These are phyloP conservation scores for Capronia americana DNA, from an alignment of 2,329 filamentous ascomycete genomes.

Conservation along the genomic window DNA sequence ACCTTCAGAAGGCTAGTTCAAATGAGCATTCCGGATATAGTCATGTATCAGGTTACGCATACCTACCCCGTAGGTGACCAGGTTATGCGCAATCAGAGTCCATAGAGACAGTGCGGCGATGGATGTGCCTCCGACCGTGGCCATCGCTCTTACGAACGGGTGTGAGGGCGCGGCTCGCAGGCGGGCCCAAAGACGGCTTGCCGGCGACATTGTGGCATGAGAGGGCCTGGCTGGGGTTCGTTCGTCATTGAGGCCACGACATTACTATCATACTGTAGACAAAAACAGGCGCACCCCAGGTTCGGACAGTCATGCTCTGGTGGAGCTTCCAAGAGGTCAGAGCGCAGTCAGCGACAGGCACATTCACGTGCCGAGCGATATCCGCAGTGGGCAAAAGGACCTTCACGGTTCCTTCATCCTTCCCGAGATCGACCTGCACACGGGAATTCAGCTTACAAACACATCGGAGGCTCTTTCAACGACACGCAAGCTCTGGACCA, in stretches of 20 bases:
- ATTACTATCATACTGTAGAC: background rate
- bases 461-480: too few relatives aligned
- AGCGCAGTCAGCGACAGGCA: too few relatives aligned
- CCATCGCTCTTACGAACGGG: slow-evolving; percentile 6
- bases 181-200: slow-evolving; percentile 9
- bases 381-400: too few relatives aligned
- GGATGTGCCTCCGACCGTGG: slow-evolving; percentile 12
- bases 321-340: too few relatives aligned
- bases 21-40: background rate
- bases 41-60: background rate
- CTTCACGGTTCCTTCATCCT: too few relatives aligned
- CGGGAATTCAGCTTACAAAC: too few relatives aligned
- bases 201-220: slow-evolving; percentile 11
- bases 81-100: slow-evolving; percentile 23
- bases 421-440: too few relatives aligned
- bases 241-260: slow-evolving; percentile 3
- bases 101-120: slow-evolving; percentile 25
- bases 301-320: background rate
- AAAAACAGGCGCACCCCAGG: background rate
- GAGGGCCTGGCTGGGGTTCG: background rate
- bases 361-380: too few relatives aligned
- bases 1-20: slow-evolving; percentile 52
- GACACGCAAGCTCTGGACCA: too few relatives aligned
- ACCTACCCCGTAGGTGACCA: slow-evolving; percentile 23
- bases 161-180: slow-evolving; percentile 1